Conservation (phyloP, 495 filamentous ascomycete species). For the Acidomyces sp. region DNA sequence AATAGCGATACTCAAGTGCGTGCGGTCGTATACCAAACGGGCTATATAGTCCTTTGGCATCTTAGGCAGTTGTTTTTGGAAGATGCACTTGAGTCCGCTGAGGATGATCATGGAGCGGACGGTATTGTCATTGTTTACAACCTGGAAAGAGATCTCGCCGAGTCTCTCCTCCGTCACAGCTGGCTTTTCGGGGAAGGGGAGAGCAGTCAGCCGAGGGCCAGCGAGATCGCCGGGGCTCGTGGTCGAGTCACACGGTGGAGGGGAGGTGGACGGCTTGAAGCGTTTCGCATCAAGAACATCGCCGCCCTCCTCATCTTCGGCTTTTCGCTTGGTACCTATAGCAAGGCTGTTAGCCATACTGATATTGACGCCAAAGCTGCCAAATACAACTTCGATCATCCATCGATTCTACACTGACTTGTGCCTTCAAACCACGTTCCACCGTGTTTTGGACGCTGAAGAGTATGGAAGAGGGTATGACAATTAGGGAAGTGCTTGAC, state of each 20-base stretch:
- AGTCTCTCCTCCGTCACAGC: conserved; percentile 88
- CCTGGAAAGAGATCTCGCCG: conserved; percentile 92
- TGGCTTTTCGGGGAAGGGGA: conserved; percentile 42
- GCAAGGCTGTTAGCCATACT: no score
- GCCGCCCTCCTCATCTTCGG: conserved; percentile 14
- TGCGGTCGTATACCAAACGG: conserved; percentile 89
- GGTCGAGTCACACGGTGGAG: conserved; percentile 8
- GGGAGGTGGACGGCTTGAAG: conserved; percentile 34
- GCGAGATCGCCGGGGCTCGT: not conserved
- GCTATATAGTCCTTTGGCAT: conserved; percentile 99
- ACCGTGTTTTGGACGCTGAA: no score
- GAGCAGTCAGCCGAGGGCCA: not conserved
- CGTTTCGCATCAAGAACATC: conserved; percentile 35
- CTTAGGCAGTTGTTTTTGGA: conserved; percentile 95
- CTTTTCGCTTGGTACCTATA: conserved; percentile 21
- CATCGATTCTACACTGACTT: no score
- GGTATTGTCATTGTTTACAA: conserved; percentile 90
- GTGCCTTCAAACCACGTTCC: not conserved
- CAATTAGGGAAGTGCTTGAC: no score
- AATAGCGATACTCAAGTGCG: conserved; percentile 91
- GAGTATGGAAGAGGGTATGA: no score
- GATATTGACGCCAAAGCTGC: no score
- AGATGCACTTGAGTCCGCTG: conserved; percentile 92
- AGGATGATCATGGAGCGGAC: conserved; percentile 86
- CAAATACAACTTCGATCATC: no score